These are phyloP conservation scores for Coemansia sp. DNA, from an alignment of 192 early-diverging fungal species.

Conservation along the genomic window DNA sequence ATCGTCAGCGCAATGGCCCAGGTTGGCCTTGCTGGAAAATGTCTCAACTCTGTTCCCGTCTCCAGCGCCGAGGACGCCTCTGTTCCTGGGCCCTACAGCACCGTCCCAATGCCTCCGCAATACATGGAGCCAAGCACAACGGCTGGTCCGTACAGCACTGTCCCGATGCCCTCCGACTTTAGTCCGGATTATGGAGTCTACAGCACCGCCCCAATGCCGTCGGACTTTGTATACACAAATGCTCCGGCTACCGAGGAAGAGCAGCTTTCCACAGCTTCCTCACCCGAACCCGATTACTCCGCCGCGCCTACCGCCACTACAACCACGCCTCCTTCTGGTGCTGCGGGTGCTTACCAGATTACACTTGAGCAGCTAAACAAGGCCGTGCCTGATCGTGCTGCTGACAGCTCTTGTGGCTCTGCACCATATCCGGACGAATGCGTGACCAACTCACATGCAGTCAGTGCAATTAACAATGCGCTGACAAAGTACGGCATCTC, in stretches of 20 bases:
- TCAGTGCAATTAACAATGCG: conserved; percentile 22
- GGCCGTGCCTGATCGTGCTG: neutral
- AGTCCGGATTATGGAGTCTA: too few species aligned
- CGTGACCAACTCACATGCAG: conserved; percentile 21
- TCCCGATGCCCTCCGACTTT: too few species aligned
- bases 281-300: neutral
- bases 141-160: too few species aligned
- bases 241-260: neutral
- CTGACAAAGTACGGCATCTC: conserved; percentile 27
- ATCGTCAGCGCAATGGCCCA: conserved; percentile 16
- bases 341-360: neutral
- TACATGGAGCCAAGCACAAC: too few species aligned
- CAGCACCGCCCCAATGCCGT: too few species aligned
- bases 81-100: conserved; percentile 2
- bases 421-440: conserved; percentile 7
- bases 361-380: neutral
- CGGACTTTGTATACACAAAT: neutral
- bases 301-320: neutral
- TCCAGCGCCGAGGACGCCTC: neutral
- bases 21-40: conserved; percentile 27
- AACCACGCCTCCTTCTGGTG: neutral
- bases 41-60: conserved; percentile 1
- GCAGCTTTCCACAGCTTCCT: neutral
- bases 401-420: neutral
- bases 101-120: neutral